Base-by-base conservation (phyloP, 2,329 filamentous ascomycete species). In the Aspergillus chevalieri region DNA sequence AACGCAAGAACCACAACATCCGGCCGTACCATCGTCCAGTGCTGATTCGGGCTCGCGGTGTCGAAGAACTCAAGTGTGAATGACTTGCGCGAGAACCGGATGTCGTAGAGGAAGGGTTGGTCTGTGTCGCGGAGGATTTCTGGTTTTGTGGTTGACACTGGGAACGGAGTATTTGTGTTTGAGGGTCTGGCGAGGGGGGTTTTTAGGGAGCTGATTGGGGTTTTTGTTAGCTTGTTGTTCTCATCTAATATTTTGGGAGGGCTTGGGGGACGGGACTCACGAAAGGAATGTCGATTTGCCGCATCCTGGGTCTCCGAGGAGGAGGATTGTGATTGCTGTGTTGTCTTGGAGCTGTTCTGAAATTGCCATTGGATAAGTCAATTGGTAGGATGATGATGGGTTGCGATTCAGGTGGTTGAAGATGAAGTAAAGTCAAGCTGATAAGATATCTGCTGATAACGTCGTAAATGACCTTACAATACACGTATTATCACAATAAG, bases 261-360 rank as follows among this genome's bases (percentile, higher is more conserved):
- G 21, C 19, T 44, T n/a, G 26, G 47, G 24, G 44, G 41, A 43
- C 26, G 24, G 47, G 42, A 76, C 79, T 64, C 71, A 83, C 78
- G 80, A 80, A 53, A 84, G 65, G 54, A 84, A 83, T 8, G 79
- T 81, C 46, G 81, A 80, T 66, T 84, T 84, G 50, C 81, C 81
- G 43, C 81, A 79, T 46, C 77, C 79, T 34, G 74, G 61, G 51
- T 83, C 81, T 47, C 81, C 81, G 2, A 84, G 69, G 14, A 84
- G 68, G 6, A 84, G 71, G 45, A 84, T 53, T 4, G 63, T 68
- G 22, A 69, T 65, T 15, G 60, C 59, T n/a, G 49, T 54, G 17
- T 21, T 41, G 3, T 55, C 49, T 22, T 22, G 19, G 47, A 47
- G 46, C 19, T 41, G 21, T 3, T 44, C 43, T 21, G 36, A 34